phyloP scores from a whole-genome alignment of 139 green algal genomes.

The Edaphochlamys debaryana region DNA sequence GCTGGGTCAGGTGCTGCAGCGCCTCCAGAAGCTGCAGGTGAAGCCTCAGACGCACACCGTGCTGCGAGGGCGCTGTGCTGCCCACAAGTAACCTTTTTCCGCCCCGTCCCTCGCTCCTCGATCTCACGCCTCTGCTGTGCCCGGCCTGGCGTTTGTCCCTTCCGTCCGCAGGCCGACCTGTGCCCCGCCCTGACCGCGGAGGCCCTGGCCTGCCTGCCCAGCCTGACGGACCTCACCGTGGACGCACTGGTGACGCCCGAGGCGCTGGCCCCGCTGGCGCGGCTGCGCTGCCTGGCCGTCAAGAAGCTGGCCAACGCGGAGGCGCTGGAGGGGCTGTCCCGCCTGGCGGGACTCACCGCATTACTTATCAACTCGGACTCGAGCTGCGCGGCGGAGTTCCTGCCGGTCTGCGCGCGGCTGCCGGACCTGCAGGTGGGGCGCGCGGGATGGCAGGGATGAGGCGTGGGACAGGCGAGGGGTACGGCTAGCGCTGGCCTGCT shows the following conservation, averaged over 20 bases:
- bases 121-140: no score
- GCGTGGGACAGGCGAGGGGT: background rate
- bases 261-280: background rate
- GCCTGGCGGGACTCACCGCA: constrained; percentile 1
- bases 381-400: constrained; percentile 33
- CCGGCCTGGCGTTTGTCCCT: no score
- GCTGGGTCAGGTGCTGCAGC: no score
- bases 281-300: constrained; percentile 29
- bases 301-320: constrained; percentile 25
- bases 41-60: no score
- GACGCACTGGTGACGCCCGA: constrained; percentile 11
- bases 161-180: constrained; percentile 9
- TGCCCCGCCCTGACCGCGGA: constrained; percentile 13
- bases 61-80: no score
- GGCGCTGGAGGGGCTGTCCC: constrained; percentile 2
- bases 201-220: constrained; percentile 12
- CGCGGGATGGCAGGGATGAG: background rate
- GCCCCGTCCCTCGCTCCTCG: no score
- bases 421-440: constrained; percentile 16
- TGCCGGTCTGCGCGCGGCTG: constrained; percentile 18
- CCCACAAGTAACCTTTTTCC: no score
- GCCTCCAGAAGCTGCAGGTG: no score
- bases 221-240: constrained; percentile 35
- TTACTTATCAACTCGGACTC: constrained; percentile 31
- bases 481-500: no score